Evolutionary conservation across 2,329 filamentous ascomycete genomes (phyloP).

Genomic region (Zymoseptoria ardabiliae): DNA sequence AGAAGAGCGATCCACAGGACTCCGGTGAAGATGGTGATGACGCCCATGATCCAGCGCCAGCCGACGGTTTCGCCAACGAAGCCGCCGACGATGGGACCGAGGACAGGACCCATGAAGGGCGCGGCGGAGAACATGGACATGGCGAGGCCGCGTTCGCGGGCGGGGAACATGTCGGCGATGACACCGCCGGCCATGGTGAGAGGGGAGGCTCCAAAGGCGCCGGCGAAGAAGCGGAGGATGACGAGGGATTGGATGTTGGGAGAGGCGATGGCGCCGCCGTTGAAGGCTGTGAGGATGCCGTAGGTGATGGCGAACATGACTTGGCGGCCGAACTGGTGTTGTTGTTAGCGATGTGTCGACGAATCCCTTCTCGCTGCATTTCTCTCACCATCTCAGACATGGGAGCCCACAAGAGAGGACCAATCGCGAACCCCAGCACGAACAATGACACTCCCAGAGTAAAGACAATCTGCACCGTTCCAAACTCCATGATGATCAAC

Average conservation of each 20-base stretch:
- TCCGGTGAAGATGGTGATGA: slow-evolving; percentile 57
- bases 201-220: slow-evolving; percentile 37
- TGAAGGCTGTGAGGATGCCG: slow-evolving; percentile 33
- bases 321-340: slow-evolving; percentile 38
- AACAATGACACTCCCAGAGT: slow-evolving; percentile 59
- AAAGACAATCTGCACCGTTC: slow-evolving; percentile 45
- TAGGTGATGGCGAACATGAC: slow-evolving; percentile 33
- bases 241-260: slow-evolving; percentile 40
- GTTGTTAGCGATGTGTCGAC: neutral
- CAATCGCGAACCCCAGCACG: slow-evolving; percentile 55
- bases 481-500: slow-evolving; percentile 50
- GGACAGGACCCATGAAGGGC: slow-evolving; percentile 57
- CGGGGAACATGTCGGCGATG: slow-evolving; percentile 41
- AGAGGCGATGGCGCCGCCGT: slow-evolving; percentile 36
- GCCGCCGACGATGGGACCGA: slow-evolving; percentile 57
- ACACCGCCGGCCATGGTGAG: slow-evolving; percentile 42
- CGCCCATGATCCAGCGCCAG: slow-evolving; percentile 62
- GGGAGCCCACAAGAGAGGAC: slow-evolving; percentile 37
- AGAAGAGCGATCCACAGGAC: slow-evolving; percentile 50
- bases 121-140: slow-evolving; percentile 59
- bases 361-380: too few relatives aligned
- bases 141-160: slow-evolving; percentile 41
- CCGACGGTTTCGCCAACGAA: slow-evolving; percentile 57
- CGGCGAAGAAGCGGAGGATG: slow-evolving; percentile 40
- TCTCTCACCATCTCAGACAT: slow-evolving; percentile 49